Base-by-base conservation (phyloP, 192 early-diverging fungal genomes). In the Backusella tuberculispora region DNA sequence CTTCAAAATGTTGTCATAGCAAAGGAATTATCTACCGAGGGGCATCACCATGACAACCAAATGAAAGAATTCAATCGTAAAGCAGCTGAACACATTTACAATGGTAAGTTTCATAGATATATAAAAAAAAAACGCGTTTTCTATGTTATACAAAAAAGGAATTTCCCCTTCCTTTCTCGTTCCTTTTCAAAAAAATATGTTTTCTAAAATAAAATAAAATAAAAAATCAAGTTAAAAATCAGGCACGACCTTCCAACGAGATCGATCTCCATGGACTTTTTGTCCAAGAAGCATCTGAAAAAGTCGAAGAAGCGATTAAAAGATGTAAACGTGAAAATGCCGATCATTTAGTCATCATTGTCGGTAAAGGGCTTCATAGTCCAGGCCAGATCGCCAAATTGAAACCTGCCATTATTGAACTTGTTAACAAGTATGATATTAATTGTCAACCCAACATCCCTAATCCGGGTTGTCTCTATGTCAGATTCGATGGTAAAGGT, bases 181-280 rank as follows among this genome's bases (percentile, higher is more conserved):
- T 41, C 37, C 40, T 21, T 47, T 34, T 34, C 29, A 14, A 10
- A 46, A 34, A 34, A 34, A 34, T 34, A 34, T 1, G 2, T 34
- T 34, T 34, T 74, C 40, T 42, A 70, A 2, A 21, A 46, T 2
- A 34, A 34, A 34, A 34, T 34, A 34, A 34, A 34, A 34, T 34
- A 34, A 34, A 34, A 34, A 34, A 34, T 34, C 29, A 34, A 85
- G 83, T 68, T 6, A 83, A 90, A 68, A 91, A 91, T 56, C 24
- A 70, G 5, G 42, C 26, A 5, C 72, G 84, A 38, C 74, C 78
- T 15, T 37, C 77, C 1, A 72, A 83, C 43, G 85, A 92, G 69
- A 72, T 93, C 63, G 92, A 93, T 78, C 66, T 93, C 34, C 92
- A 93, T 56, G 92, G 91, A 6, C 72, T 91, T 13, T 88, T 83